Evolutionary conservation across 352 stramenopile species (phyloP), one percentile per base, ranked within the genome.

Genomic region (Phytophthora hybrid): DNA sequence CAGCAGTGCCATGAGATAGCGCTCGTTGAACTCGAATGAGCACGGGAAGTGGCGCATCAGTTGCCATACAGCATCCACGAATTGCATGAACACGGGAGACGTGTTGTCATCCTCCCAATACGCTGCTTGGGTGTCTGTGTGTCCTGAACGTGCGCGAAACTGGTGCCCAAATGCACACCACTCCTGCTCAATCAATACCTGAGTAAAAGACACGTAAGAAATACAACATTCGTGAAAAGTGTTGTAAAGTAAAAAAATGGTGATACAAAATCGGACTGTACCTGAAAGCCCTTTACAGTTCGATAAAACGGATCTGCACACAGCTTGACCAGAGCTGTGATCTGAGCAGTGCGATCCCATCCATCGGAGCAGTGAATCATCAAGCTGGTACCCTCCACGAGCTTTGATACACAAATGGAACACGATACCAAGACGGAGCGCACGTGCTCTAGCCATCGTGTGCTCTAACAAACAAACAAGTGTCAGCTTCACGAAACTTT

Each of bases 91-190:
- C 32, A 99, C 97, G 4, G 98, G 98, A 9, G 97, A 99, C 11
- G 97, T 93, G 78, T 98, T 93, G 46, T 99, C 95, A 61, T 99
- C 97, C 65, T 99, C 96, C 82, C 89, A 95, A 58, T 98, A 98
- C 34, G 73, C 87, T 18, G 79, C 78, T 52, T 77, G 80, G 11
- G 87, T 83, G n/a, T 81, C 81, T 0, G 80, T 79, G 60, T 91
- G 86, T 0, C 89, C 89, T 4, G 86, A 92, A 37, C 98, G 89
- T 4, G 95, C 87, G 49, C 98, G 95, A 62, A 99, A 99, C 41
- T 98, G 97, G 83, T 99, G 98, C 9, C 98, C 98, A 82, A 99
- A 99, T 5, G 92, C 92, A 76, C 98, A 97, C 94, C 98, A 99
- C 63, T 99, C 98, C 72, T 99, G 99, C 83, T 99, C 97, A 18